Conservation (phyloP, 2,329 filamentous ascomycete species). For the Sarocladium brachiariae region DNA sequence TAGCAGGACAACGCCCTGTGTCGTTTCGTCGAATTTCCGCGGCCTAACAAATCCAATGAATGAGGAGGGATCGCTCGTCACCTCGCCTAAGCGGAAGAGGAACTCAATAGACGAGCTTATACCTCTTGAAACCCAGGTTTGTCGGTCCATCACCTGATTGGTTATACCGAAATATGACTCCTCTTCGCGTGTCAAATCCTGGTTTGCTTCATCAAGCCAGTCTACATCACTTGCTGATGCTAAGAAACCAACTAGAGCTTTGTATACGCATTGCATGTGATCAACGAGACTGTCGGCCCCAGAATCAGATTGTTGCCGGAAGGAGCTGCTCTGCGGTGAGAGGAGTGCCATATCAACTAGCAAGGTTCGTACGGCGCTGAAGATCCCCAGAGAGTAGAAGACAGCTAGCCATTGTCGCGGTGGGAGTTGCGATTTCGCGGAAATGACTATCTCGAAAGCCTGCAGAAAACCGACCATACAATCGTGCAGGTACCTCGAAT, state of each 20-base stretch:
- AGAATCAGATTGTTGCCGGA: neutral
- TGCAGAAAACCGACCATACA: slow-evolving; percentile 46
- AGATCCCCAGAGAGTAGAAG: slow-evolving; percentile 51
- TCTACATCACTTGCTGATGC: slow-evolving; percentile 35
- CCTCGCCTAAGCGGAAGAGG: slow-evolving; percentile 40
- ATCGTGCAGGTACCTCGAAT: slow-evolving; percentile 41
- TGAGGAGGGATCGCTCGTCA: slow-evolving; percentile 27
- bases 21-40: slow-evolving; percentile 2
- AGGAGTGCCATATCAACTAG: slow-evolving; percentile 35
- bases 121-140: slow-evolving; percentile 38
- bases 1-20: neutral
- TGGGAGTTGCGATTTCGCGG: slow-evolving; percentile 30
- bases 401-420: slow-evolving; percentile 42
- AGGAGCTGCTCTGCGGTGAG: slow-evolving; percentile 12
- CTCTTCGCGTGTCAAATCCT: slow-evolving; percentile 38
- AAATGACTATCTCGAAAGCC: slow-evolving; percentile 41
- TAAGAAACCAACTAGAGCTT: slow-evolving; percentile 43
- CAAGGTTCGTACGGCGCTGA: slow-evolving; percentile 47
- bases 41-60: slow-evolving; percentile 27
- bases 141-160: slow-evolving; percentile 38
- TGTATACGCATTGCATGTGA: slow-evolving; percentile 42
- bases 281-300: slow-evolving; percentile 3
- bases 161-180: slow-evolving; percentile 35
- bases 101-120: slow-evolving; percentile 44
- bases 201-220: slow-evolving; percentile 30